Base-by-base conservation (phyloP, 441 rosid species). In the Euphorbia schlechtendalii region DNA sequence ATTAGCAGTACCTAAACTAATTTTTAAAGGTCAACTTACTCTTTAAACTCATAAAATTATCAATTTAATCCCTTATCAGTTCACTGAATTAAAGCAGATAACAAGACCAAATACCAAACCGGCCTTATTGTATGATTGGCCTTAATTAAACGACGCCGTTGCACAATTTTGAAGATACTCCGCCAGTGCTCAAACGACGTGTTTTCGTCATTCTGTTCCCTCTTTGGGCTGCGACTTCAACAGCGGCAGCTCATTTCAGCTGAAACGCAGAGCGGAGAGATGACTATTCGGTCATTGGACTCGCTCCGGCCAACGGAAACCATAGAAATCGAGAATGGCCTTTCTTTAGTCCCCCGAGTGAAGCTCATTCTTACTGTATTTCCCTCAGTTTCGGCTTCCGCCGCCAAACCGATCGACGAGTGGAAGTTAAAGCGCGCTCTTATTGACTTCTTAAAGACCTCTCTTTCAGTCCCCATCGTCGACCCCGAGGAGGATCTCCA, bases 391-490 rank as follows among this genome's bases (percentile, higher is more conserved):
- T 81, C 90, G 0, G 56, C 78, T 24, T 78, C 90, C 67, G 83
- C 82, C 64, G 74, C 92, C 8, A 90, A 78, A 30, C 81, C 89
- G 60, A 74, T 90, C 71, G 96, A 93, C 77, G 97, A 90, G 71
- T 93, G 99, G 99, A 91, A 83, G 71, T 83, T 90, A 56, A 93
- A 86, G 75, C 84, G 80, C 43, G 86, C 99, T 21, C 76, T 90
- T 21, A 72, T 75, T 2, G 90, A 86, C 59, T 90, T 82, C 78
- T 82, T 90, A 69, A 83, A 78, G 76, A 65, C 67, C 70, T 85
- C 93, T 0, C 76, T 83, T 53, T 65, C 80, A 45, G 78, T 80
- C 53, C 58, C 96, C 46, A 64, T 84, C 56, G 66, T 74, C 41
- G 75, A 88, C 20, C 75, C 91, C 15, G 95, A 85, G 51, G 90